These are phyloP conservation scores for Naganishia onofrii DNA, from an alignment of 768 basidiomycete species.

Conservation along the genomic window DNA sequence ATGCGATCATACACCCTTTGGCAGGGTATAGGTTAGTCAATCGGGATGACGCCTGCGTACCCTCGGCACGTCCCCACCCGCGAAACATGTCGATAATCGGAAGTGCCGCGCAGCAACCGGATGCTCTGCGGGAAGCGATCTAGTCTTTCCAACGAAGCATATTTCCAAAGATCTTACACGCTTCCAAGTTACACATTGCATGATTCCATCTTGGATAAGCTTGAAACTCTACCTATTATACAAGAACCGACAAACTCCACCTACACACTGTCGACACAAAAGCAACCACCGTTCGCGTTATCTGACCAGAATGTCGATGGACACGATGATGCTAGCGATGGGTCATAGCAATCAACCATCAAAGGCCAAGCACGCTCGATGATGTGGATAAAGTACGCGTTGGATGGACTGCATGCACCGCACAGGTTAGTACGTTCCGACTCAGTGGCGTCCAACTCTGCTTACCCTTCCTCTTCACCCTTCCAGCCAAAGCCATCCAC, in stretches of 20 bases:
- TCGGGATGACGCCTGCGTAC: no score
- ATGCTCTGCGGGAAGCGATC: no score
- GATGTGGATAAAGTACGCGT: slow-evolving; percentile 14
- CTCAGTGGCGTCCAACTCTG: no score
- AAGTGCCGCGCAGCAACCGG: no score
- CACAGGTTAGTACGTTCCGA: no score
- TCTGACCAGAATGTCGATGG: background rate
- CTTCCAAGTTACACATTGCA: no score
- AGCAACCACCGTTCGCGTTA: slow-evolving; percentile 1
- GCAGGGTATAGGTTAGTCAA: no score
- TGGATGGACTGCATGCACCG: background rate
- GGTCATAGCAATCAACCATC: slow-evolving; percentile 4
- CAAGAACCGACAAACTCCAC: background rate
- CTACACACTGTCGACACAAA: background rate
- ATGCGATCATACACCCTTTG: no score
- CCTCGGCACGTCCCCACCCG: no score
- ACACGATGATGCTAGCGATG: background rate
- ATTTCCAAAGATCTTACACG: no score
- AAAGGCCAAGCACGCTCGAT: slow-evolving; percentile 16
- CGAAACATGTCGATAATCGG: no score
- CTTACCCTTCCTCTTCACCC: slow-evolving; percentile 12
- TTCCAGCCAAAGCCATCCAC: slow-evolving; percentile 17
- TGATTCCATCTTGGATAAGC: background rate
- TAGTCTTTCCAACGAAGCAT: no score
- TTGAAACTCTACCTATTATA: background rate